Evolutionary conservation across 2,329 filamentous ascomycete species (phyloP).

Genomic region (Neocatenulostroma microsporum): DNA sequence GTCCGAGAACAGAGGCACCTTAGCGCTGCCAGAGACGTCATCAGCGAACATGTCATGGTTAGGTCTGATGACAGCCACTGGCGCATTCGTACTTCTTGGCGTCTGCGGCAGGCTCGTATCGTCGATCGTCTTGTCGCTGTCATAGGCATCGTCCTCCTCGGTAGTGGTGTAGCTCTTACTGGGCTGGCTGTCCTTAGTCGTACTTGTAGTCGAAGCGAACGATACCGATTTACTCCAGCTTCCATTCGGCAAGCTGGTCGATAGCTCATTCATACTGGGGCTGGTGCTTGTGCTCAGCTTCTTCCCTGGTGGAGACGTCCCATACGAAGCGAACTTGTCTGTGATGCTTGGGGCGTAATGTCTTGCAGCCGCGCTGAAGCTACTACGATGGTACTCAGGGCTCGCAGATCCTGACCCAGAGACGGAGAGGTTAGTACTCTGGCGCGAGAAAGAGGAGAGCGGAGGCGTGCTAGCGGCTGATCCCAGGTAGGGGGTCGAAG

Average conservation of each 20-base stretch:
- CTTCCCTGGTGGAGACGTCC: constrained; percentile 25
- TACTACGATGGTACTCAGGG: constrained; percentile 26
- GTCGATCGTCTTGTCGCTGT: constrained; percentile 29
- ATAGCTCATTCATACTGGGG: constrained; percentile 22
- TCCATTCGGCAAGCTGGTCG: constrained; percentile 29
- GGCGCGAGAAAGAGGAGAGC: constrained; percentile 15
- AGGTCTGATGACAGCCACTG: constrained; percentile 46
- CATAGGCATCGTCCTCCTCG: constrained; percentile 24
- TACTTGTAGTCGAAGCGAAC: constrained; percentile 29
- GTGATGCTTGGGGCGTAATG: constrained; percentile 29
- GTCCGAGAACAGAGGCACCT: constrained; percentile 44
- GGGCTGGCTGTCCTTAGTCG: constrained; percentile 24
- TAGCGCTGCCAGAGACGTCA: constrained; percentile 35
- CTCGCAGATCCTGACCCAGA: constrained; percentile 22
- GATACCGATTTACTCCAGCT: constrained; percentile 39
- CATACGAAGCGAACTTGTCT: constrained; percentile 25
- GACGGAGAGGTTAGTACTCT: constrained; percentile 18
- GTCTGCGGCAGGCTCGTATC: constrained; percentile 29
- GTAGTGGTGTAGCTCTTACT: constrained; percentile 21
- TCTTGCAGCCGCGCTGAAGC: constrained; percentile 27
- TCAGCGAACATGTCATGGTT: constrained; percentile 51
- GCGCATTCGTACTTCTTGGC: constrained; percentile 24
- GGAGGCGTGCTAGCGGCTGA: constrained; percentile 25
- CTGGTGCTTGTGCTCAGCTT: constrained; percentile 19
- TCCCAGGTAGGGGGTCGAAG: constrained; percentile 24